Conservation (phyloP, 2,329 filamentous ascomycete species). For the Colletotrichum siamense region DNA sequence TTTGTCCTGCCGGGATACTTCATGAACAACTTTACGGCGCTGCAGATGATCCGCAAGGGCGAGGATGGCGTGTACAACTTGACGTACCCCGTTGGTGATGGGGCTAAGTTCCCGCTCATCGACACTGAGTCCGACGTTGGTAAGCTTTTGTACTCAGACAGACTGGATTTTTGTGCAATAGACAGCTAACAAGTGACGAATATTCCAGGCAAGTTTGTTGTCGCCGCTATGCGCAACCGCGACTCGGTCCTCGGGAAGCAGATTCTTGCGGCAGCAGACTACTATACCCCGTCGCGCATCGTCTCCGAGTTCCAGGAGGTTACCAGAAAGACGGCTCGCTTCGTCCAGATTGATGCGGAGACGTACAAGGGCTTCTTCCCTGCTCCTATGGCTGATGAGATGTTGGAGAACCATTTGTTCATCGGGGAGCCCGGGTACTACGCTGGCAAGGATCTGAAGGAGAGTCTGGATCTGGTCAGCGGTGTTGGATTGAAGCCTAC, state of each 20-base stretch:
- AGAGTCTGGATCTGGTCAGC: background rate
- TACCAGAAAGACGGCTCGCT: background rate
- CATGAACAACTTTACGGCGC: conserved; percentile 52
- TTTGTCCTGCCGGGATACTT: conserved; percentile 56
- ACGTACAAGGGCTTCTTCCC: conserved; percentile 30
- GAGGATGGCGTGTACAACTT: conserved; percentile 31
- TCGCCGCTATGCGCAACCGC: conserved; percentile 3
- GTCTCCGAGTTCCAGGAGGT: conserved; percentile 19
- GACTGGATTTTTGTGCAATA: too few species aligned
- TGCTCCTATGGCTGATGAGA: conserved; percentile 24
- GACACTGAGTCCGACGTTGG: conserved; percentile 37
- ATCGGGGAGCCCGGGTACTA: conserved; percentile 27
- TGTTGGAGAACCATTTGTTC: conserved; percentile 28
- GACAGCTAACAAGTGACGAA: too few species aligned
- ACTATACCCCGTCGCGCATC: conserved; percentile 17
- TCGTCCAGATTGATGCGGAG: conserved; percentile 19
- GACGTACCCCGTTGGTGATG: conserved; percentile 27
- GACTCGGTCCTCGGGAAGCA: conserved; percentile 14
- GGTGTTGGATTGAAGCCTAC: conserved; percentile 5
- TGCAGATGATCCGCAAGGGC: conserved; percentile 26
- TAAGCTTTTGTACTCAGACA: conserved; percentile 13
- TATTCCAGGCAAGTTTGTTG: conserved; percentile 18
- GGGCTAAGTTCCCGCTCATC: conserved; percentile 35
- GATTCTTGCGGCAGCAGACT: conserved; percentile 15
- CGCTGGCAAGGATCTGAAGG: background rate